Percentiles rank a stretch among this genome's conserved stretches.
Conservation (phyloP, 345 rosid species). For the Gossypium mustelinum region DNA sequence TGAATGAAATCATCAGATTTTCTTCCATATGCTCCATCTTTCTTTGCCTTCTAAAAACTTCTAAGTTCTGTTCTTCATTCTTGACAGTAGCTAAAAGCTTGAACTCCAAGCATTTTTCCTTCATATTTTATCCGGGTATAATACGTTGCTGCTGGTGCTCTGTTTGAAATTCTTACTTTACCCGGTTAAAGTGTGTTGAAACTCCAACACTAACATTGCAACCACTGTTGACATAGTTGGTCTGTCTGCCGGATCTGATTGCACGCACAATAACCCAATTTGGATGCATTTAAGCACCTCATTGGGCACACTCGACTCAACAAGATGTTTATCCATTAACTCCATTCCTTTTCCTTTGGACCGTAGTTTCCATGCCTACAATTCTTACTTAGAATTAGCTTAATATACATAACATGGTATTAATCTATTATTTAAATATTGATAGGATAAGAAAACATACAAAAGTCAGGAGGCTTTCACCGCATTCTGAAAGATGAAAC, state of each 20-base stretch:
- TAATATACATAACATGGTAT: background rate
- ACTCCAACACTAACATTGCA: conserved; percentile 27
- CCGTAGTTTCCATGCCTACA: background rate
- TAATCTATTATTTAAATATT: background rate
- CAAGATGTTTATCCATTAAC: background rate
- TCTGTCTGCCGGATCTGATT: conserved; percentile 25
- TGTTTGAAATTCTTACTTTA: too few species aligned
- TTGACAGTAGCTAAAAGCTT: too few species aligned
- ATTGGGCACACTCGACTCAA: background rate
- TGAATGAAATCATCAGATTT: too few species aligned
- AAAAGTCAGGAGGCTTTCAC: conserved; percentile 26
- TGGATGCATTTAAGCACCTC: background rate
- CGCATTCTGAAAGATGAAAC: conserved; percentile 15
- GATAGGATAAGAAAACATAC: conserved; percentile 13
- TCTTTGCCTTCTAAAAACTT: too few species aligned
- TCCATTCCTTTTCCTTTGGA: background rate
- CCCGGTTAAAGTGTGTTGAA: too few species aligned
- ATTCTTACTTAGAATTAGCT: background rate
- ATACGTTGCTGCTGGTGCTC: too few species aligned
- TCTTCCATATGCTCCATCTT: too few species aligned
- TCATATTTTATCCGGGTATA: too few species aligned
- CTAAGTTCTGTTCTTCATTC: too few species aligned
- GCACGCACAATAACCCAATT: background rate
- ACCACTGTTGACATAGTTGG: conserved; percentile 45
- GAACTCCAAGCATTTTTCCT: too few species aligned